These are phyloP conservation scores for Lentinus brumalis DNA, from an alignment of 768 basidiomycete genomes.

Conservation along the genomic window DNA sequence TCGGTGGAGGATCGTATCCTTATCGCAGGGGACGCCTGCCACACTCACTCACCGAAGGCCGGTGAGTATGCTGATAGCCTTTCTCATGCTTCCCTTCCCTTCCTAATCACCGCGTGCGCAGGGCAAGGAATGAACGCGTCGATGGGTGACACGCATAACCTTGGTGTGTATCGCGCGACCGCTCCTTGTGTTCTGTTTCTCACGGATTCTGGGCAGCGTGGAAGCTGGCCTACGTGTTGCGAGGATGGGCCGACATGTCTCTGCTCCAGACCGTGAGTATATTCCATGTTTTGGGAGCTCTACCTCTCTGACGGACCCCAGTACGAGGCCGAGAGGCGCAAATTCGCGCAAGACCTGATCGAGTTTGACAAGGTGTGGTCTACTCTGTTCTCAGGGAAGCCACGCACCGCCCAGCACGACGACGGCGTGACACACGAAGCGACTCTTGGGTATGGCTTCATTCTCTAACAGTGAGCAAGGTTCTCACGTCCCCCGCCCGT, in stretches of 20 bases:
- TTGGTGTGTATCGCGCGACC: conserved; percentile 40
- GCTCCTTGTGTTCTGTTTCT: not conserved
- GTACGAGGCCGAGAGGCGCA: conserved; percentile 71
- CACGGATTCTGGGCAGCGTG: conserved; percentile 42
- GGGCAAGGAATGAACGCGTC: conserved; percentile 75
- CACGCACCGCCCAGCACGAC: not conserved
- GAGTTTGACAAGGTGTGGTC: conserved; percentile 53
- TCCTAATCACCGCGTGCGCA: not conserved
- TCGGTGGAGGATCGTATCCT: conserved; percentile 66
- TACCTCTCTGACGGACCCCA: conserved; percentile 26
- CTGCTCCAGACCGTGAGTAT: conserved; percentile 53
- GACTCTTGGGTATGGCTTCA: not conserved
- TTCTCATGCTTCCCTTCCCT: no score
- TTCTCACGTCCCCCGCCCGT: not conserved
- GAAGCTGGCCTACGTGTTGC: conserved; percentile 61
- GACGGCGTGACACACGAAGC: not conserved
- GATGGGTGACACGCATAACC: conserved; percentile 75
- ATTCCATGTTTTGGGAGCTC: not conserved
- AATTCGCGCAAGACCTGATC: conserved; percentile 73
- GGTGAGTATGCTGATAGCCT: conserved; percentile 29
- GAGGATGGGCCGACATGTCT: conserved; percentile 51
- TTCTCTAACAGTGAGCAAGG: not conserved
- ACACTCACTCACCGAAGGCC: conserved; percentile 68
- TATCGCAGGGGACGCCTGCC: conserved; percentile 77
- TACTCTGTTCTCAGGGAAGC: conserved; percentile 1